Evolutionary conservation across 73 alveolate genomes (phyloP), one percentile per base, ranked within the genome.

Genomic region (Breviolum minutum): DNA sequence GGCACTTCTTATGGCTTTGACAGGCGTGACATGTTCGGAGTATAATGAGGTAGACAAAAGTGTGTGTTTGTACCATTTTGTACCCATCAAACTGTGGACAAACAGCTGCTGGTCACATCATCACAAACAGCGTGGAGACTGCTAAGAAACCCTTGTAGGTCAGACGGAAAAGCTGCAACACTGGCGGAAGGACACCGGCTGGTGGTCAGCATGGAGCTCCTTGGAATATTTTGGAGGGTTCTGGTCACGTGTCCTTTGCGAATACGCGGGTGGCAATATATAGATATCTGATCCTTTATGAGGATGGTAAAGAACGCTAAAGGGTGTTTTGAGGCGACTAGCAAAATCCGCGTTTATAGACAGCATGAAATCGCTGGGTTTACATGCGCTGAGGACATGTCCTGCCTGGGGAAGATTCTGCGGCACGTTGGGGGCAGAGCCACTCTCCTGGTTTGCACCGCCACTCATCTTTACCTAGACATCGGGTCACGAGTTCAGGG

Each of bases 201-300:
- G 96, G 96, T 90, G 96, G 96, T 76, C 88, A 14, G 96, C 87
- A 7, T 90, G 96, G 96, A 71, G 96, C 29, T 77, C 14, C 86
- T 77, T 9, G 86, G 70, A 6, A 40, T 60, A 66, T 17, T 70
- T 40, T 73, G 83, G 83, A 73, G 14, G 74, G 74, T 68, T 68
- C 24, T 68, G 77, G 74, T 66, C 17, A 14, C 77, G 24, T 17
- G 77, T 17, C 24, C 24, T 2, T 2, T 40, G 54, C 54, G 54
- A 14, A 14, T 68, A 17, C 77, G 17, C 2, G 77, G 77, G 77
- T 14, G 17, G n/a, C 1, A 68, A 68, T 2, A 14, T 68, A 68
- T 68, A 17, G 17, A 68, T 68, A 68, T 68, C 54, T 40, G 5
- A 40, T 40, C 54, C 54, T 40, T 40, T 40, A 40, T 40, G 54